A percentile compares a stretch with the other conserved stretches of the same genome.
Evolutionary conservation across 305 asterid species (phyloP).

Genomic region (Rubia peregrina): DNA sequence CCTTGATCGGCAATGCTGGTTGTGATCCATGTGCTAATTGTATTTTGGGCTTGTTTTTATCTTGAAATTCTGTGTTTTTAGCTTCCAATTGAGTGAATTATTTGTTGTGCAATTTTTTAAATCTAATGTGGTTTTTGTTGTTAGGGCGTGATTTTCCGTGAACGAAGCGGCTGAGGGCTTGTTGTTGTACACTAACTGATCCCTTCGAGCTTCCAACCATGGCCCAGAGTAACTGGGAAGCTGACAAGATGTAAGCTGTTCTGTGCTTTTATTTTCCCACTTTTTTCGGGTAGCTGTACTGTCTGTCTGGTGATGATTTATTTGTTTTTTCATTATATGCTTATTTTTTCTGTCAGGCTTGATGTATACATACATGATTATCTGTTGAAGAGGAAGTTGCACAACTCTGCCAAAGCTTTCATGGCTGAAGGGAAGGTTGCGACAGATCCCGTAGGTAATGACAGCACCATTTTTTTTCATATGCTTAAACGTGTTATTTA

Average conservation of each 20-base stretch:
- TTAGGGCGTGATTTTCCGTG: conserved; percentile 25
- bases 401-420: conserved; percentile 89
- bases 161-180: conserved; percentile 21
- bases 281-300: background rate
- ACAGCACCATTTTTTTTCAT: conserved; percentile 10
- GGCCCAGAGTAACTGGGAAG: conserved; percentile 99
- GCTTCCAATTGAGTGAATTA: conserved; percentile 16
- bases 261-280: background rate
- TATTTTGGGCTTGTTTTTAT: conserved; percentile 10
- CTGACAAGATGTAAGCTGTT: conserved; percentile 81
- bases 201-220: conserved; percentile 24
- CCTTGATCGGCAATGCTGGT: conserved; percentile 36
- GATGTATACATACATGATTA: conserved; percentile 99
- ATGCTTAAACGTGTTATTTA: background rate
- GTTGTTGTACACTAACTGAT: conserved; percentile 17
- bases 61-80: background rate
- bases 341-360: conserved; percentile 56
- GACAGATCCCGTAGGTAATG: conserved; percentile 94
- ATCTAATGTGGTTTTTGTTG: background rate
- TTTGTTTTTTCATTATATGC: background rate
- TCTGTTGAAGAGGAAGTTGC: conserved; percentile 77
- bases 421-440: conserved; percentile 99
- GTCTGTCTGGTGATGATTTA: background rate
- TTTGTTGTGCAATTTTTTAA: conserved; percentile 1
- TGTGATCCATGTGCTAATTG: conserved; percentile 42